Conservation (phyloP, 768 basidiomycete species). For the Kwoniella shandongensis region DNA sequence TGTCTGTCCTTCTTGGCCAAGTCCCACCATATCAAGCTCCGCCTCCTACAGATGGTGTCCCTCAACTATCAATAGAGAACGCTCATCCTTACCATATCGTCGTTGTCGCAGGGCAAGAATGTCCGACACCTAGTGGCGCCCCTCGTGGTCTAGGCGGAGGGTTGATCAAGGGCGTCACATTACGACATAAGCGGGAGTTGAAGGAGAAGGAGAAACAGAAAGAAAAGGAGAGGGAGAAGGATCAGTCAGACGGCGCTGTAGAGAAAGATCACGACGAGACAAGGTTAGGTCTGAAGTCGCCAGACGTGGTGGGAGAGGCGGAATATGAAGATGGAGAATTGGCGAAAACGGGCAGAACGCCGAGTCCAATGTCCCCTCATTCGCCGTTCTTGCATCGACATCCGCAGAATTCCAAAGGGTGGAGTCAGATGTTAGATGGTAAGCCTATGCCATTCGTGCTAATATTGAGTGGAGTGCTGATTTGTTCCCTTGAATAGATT, state of each 20-base stretch:
- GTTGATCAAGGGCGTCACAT: constrained; percentile 49
- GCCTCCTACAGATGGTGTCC: constrained; percentile 15
- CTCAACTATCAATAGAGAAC: constrained; percentile 37
- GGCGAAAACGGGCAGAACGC: not conserved
- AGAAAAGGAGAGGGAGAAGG: constrained; percentile 26
- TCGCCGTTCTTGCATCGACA: constrained; percentile 14
- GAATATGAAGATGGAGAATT: constrained; percentile 3
- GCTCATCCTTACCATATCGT: constrained; percentile 52
- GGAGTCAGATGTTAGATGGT: constrained; percentile 49
- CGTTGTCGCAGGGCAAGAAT: constrained; percentile 52
- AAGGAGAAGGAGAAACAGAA: constrained; percentile 34
- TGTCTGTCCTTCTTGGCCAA: constrained; percentile 44
- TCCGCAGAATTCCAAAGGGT: constrained; percentile 28
- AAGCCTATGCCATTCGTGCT: not conserved
- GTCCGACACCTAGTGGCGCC: constrained; percentile 49
- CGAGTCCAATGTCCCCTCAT: constrained; percentile 20
- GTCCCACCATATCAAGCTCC: constrained; percentile 39
- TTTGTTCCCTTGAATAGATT: constrained; percentile 23
- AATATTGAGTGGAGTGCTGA: not conserved
- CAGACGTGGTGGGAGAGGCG: not conserved
- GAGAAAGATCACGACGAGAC: constrained; percentile 24
- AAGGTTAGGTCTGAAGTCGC: not conserved
- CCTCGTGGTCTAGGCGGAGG: constrained; percentile 51
- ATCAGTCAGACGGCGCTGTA: constrained; percentile 5
- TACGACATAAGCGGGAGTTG: constrained; percentile 33